phyloP scores from a whole-genome alignment of 2,329 filamentous ascomycete genomes.

The Ophiostoma quercus region DNA sequence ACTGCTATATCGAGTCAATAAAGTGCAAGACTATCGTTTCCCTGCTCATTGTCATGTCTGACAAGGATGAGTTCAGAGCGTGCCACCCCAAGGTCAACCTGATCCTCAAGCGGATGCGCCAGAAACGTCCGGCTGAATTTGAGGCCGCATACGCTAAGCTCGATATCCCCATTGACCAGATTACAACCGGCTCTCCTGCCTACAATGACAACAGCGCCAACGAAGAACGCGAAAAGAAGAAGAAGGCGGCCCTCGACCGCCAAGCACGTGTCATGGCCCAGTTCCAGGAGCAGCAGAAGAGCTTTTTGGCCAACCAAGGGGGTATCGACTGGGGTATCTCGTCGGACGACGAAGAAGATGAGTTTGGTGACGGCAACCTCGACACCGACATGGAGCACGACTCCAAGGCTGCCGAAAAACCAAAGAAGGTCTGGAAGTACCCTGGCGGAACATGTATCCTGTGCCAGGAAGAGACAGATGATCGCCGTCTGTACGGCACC shows the following conservation, averaged over 20 bases:
- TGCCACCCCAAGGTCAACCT: conserved; percentile 80
- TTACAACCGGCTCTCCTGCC: conserved; percentile 78
- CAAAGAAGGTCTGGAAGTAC: conserved; percentile 77
- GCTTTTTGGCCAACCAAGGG: conserved; percentile 85
- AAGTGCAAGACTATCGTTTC: conserved; percentile 57
- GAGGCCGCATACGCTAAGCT: conserved; percentile 59
- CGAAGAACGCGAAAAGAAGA: conserved; percentile 75
- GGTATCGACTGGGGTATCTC: conserved; percentile 77
- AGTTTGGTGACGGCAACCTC: conserved; percentile 1
- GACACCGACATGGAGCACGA: conserved; percentile 11
- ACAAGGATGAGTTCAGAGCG: conserved; percentile 69
- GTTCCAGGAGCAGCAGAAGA: conserved; percentile 96
- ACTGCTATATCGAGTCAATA: not conserved
- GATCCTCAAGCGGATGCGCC: conserved; percentile 77
- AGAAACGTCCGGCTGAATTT: conserved; percentile 72
- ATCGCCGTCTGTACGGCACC: conserved; percentile 82
- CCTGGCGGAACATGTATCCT: conserved; percentile 90
- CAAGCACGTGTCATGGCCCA: conserved; percentile 96
- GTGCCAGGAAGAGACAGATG: conserved; percentile 93
- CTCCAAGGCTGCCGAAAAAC: conserved; percentile 52
- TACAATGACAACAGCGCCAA: conserved; percentile 54
- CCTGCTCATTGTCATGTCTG: conserved; percentile 56
- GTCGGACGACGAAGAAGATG: conserved; percentile 61
- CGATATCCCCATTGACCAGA: conserved; percentile 67
- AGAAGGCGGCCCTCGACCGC: conserved; percentile 80